These are phyloP conservation scores for Aspergillus fijiensis DNA, from an alignment of 2,329 filamentous ascomycete species.

Conservation along the genomic window DNA sequence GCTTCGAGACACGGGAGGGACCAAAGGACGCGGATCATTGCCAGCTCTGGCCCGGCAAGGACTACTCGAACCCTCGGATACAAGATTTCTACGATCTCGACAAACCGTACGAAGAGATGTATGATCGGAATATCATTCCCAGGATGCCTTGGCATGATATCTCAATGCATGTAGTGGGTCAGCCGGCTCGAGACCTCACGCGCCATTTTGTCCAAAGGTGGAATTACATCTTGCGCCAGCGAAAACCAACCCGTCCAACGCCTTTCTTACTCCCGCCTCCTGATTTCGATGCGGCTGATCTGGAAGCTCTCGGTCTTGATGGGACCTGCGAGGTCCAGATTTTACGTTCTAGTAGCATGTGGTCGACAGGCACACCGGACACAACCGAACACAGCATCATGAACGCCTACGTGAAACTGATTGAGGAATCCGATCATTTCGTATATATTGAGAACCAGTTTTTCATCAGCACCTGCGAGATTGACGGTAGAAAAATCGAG, in stretches of 20 bases:
- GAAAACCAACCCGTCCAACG: conserved; percentile 88
- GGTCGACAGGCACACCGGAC: conserved; percentile 84
- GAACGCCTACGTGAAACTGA: conserved; percentile 91
- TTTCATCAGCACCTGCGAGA: conserved; percentile 90
- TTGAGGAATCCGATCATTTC: conserved; percentile 92
- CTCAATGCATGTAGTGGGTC: conserved; percentile 94
- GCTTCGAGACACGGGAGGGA: conserved; percentile 75
- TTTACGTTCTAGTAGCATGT: conserved; percentile 80
- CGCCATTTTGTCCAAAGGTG: conserved; percentile 96
- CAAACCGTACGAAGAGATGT: conserved; percentile 98
- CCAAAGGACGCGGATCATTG: conserved; percentile 89
- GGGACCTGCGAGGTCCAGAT: conserved; percentile 98
- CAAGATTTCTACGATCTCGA: conserved; percentile 92
- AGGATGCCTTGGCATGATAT: conserved; percentile 99
- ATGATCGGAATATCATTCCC: conserved; percentile 82
- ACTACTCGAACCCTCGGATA: conserved; percentile 94
- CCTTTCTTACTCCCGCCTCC: conserved; percentile 91
- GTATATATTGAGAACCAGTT: conserved; percentile 99
- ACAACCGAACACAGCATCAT: conserved; percentile 92
- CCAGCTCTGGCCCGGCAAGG: conserved; percentile 95
- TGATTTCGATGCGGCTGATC: conserved; percentile 81
- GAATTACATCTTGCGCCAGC: conserved; percentile 92
- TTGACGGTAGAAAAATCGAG: conserved; percentile 80
- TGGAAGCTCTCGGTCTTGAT: conserved; percentile 82
- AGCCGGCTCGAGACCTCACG: conserved; percentile 89